Conservation (phyloP, 1,284 basidiomycete genomes). For the Apiotrichum gracile region DNA sequence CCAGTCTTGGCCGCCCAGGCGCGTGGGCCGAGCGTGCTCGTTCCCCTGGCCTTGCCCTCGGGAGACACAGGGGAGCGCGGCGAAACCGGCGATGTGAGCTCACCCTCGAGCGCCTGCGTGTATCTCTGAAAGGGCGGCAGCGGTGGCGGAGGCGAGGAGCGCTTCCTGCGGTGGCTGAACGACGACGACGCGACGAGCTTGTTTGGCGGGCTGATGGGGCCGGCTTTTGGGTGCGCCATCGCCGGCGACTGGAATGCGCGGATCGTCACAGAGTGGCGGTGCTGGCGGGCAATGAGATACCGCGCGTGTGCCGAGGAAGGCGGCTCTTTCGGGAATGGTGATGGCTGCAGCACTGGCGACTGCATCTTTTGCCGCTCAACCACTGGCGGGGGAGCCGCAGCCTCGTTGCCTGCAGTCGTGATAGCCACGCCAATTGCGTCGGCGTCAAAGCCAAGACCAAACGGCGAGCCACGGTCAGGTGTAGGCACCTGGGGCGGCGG, state of each 20-base stretch:
- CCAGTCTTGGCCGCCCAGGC: not conserved
- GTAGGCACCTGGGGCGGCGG: slow-evolving; percentile 7
- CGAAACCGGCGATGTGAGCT: not conserved
- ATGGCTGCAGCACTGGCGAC: not conserved
- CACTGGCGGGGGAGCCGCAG: not conserved
- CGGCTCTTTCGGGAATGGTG: slow-evolving; percentile 5
- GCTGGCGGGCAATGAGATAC: slow-evolving; percentile 35
- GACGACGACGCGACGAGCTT: not conserved
- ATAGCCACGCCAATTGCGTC: slow-evolving; percentile 33
- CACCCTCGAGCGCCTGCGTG: not conserved
- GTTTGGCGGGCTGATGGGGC: too few species aligned
- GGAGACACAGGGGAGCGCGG: not conserved
- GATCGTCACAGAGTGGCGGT: slow-evolving; percentile 30
- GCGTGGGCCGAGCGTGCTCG: not conserved
- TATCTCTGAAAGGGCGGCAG: not conserved
- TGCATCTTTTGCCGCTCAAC: not conserved
- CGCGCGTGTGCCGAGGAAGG: slow-evolving; percentile 28
- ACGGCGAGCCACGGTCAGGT: slow-evolving; percentile 6
- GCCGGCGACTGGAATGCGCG: slow-evolving; percentile 36
- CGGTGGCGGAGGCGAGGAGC: not conserved
- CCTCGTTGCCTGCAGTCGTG: slow-evolving; percentile 16
- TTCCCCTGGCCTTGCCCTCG: not conserved
- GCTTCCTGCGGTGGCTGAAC: not conserved
- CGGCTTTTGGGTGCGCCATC: too few species aligned
- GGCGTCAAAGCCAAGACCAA: slow-evolving; percentile 6